Evolutionary conservation across 257 asterid species (phyloP), one percentile per base, ranked within the genome.

Genomic region (Handroanthus guayacan): DNA sequence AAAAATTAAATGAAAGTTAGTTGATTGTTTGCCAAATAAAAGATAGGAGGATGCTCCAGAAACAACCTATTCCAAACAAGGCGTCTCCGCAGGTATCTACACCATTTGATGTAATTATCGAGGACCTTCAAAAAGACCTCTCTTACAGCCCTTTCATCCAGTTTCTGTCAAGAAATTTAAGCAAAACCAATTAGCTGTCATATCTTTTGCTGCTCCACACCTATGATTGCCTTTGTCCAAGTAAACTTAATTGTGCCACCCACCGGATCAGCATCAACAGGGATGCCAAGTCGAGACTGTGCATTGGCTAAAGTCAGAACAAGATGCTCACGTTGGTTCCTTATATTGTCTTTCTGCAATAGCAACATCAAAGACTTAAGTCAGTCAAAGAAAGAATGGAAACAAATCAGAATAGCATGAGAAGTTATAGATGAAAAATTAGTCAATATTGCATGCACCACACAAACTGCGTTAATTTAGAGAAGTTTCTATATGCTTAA

Each of bases 41-140:
- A 62, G 34, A 60, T 36, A 66, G 79, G 63, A 79, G 79, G 45
- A 69, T 57, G 69, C 52, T 31, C 62, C 60, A 81, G 74, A 80
- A 79, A 64, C 71, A 70, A 94, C 98, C 97, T 95, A 79, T 91
- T 92, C 91, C 95, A 95, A 7, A 91, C 98, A 43, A 87, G 71
- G 56, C 97, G 99, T 75, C 78, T 85, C 72, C 98, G 87, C 74
- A 95, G 84, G 80, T 95, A 95, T 89, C 82, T 89, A 84, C 99
- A 95, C 99, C 99, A 95, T 82, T 89, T 95, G 79, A 91, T 92
- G 89, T 95, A 95, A 86, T 95, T 95, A 82, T 95, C 99, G 77
- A 95, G 87, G 85, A 91, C 97, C 90, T 95, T 95, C 83, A 89
- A 80, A 80, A 95, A 95, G 69, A 92, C 99, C 81, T 88, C 97